Evolutionary conservation across 116 monocot species (phyloP).

Genomic region (Iris pallida): DNA sequence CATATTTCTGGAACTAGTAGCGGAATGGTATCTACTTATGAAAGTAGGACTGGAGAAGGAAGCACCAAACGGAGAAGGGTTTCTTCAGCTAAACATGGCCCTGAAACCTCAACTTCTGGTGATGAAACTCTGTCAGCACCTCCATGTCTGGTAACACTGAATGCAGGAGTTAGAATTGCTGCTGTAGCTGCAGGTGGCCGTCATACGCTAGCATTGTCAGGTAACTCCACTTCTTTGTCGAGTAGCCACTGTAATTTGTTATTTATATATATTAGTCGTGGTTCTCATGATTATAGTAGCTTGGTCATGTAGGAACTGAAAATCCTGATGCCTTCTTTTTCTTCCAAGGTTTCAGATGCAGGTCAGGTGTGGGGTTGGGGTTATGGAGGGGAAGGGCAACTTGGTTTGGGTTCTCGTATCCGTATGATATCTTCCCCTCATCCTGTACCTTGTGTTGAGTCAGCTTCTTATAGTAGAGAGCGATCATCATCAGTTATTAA

Average conservation of each 20-base stretch:
- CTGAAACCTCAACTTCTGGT: constrained; percentile 58
- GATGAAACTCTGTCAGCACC: constrained; percentile 75
- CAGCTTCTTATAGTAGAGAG: constrained; percentile 49
- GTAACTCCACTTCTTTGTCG: constrained; percentile 39
- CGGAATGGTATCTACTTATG: constrained; percentile 29
- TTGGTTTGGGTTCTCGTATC: constrained; percentile 87
- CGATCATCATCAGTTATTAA: constrained; percentile 29
- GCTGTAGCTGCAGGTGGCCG: constrained; percentile 93
- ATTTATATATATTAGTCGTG: no score
- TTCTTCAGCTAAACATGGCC: constrained; percentile 65
- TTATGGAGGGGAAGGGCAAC: constrained; percentile 98
- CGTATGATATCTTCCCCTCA: constrained; percentile 86
- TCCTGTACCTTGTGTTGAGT: constrained; percentile 78
- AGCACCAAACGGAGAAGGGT: constrained; percentile 70
- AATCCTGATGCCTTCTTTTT: constrained; percentile 21
- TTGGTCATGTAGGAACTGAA: no score
- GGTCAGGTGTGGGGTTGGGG: constrained; percentile 99
- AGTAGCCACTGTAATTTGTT: neutral
- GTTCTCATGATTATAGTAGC: no score
- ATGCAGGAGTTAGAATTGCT: constrained; percentile 50
- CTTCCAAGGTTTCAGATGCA: constrained; percentile 71
- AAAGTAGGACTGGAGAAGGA: constrained; percentile 63
- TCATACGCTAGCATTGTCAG: constrained; percentile 92
- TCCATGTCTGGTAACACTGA: constrained; percentile 85
- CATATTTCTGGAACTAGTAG: constrained; percentile 26